Conservation (phyloP, 306 rosid species). For the Cicer arietinum region DNA sequence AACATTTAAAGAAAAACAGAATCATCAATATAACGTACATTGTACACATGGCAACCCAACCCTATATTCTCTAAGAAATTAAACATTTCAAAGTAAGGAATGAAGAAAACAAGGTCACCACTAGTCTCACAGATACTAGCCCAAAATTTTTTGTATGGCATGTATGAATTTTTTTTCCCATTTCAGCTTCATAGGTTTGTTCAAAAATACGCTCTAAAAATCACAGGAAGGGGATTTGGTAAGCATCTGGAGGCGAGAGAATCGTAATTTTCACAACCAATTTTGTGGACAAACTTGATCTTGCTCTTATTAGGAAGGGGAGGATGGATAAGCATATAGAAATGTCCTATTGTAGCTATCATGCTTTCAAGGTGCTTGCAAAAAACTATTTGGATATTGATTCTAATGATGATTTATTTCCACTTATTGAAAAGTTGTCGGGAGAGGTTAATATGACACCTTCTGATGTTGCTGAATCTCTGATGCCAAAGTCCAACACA, state of each 20-base stretch:
- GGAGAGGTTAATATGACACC: constrained; percentile 57
- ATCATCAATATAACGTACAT: too few species aligned
- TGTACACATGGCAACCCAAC: too few species aligned
- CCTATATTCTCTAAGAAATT: too few species aligned
- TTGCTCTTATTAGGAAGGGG: constrained; percentile 69
- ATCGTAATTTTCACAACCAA: constrained; percentile 71
- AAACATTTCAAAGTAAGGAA: too few species aligned
- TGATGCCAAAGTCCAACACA: constrained; percentile 61
- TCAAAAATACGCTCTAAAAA: too few species aligned
- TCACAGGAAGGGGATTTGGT: constrained; percentile 85
- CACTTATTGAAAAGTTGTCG: constrained; percentile 45
- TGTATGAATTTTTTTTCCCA: too few species aligned
- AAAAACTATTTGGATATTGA: constrained; percentile 70
- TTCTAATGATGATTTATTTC: constrained; percentile 51
- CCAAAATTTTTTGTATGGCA: too few species aligned
- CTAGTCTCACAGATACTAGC: too few species aligned
- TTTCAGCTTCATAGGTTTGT: too few species aligned
- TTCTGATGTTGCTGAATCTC: constrained; percentile 76
- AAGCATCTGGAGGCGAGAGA: constrained; percentile 77
- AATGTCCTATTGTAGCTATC: constrained; percentile 63
- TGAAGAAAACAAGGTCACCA: too few species aligned
- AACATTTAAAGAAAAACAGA: too few species aligned
- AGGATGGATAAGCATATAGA: constrained; percentile 83
- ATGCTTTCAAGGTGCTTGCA: constrained; percentile 70
- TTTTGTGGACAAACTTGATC: constrained; percentile 68